A percentile compares a stretch with the other conserved stretches of the same genome.
phyloP scores from a whole-genome alignment of 73 alveolate genomes.

The Paramecium tetraurelia region DNA sequence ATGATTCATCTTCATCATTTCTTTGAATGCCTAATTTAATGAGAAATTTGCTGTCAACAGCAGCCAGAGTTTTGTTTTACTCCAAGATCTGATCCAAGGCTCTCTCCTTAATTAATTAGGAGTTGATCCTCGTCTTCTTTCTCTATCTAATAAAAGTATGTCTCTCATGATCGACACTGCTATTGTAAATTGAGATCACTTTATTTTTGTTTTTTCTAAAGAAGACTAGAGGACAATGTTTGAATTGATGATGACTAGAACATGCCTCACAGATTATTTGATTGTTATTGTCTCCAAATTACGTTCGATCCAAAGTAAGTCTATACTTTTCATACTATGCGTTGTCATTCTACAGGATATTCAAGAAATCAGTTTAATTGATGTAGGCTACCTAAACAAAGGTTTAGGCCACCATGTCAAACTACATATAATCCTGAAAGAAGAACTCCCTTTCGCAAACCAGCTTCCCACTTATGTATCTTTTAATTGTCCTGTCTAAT shows the following conservation, averaged over 20 bases:
- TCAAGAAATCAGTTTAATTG: background rate
- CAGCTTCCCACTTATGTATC: background rate
- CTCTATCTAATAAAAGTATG: background rate
- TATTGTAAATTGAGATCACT: background rate
- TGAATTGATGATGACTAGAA: background rate
- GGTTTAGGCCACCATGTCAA: background rate
- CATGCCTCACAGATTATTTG: constrained; percentile 8
- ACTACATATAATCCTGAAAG: background rate
- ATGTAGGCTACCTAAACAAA: background rate
- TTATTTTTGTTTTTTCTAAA: background rate
- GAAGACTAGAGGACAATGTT: background rate
- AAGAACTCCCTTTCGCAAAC: constrained; percentile 28
- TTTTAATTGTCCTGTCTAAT: background rate
- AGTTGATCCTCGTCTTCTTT: background rate
- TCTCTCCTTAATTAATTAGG: background rate
- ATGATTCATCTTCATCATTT: background rate
- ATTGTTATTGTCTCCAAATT: background rate
- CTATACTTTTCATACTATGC: background rate
- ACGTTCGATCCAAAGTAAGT: background rate
- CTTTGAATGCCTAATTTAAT: background rate
- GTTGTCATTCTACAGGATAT: background rate
- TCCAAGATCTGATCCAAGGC: constrained; percentile 17
- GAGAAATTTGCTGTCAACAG: background rate
- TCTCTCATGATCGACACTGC: background rate
- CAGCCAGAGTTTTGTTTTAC: background rate